Evolutionary conservation across 805 yeast genomes (phyloP).

Genomic region (Diddensiella santjacobensis): DNA sequence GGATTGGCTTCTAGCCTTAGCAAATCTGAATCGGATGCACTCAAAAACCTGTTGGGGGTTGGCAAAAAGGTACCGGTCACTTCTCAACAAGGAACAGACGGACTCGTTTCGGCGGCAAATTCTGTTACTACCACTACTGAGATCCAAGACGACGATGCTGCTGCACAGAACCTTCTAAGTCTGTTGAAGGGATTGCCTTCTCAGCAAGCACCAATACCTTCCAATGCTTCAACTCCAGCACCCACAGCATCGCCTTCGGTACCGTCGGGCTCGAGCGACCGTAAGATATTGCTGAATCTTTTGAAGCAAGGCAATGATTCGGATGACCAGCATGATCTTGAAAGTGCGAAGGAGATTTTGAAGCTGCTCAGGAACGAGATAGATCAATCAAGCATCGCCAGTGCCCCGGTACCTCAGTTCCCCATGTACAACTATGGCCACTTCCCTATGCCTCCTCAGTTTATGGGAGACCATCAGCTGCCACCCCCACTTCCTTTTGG

Average conservation of each 20-base stretch:
- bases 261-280: conserved; percentile 16
- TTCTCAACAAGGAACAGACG: too few species aligned
- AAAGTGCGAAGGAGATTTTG: conserved; percentile 31
- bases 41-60: conserved; percentile 31
- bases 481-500: conserved; percentile 10
- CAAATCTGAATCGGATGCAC: conserved; percentile 28
- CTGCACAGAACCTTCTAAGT: conserved; percentile 19
- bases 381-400: conserved; percentile 9
- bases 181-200: conserved; percentile 17
- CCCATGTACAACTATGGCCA: conserved; percentile 2
- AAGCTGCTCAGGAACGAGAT: conserved; percentile 28
- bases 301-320: conserved; percentile 21
- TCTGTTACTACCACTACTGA: conserved; percentile 19
- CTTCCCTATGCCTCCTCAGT: conserved; percentile 7
- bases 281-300: conserved; percentile 27
- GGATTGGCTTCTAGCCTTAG: conserved; percentile 30
- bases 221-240: neutral
- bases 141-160: conserved; percentile 19
- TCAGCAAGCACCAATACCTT: neutral
- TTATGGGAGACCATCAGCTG: conserved; percentile 8
- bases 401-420: conserved; percentile 8
- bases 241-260: neutral
- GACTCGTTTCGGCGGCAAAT: neutral
- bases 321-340: conserved; percentile 21
- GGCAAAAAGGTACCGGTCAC: conserved; percentile 1